A percentile compares a stretch with the other conserved stretches of the same genome.
phyloP scores from a whole-genome alignment of 495 filamentous ascomycete species.

The Jackrogersella multiformis region DNA sequence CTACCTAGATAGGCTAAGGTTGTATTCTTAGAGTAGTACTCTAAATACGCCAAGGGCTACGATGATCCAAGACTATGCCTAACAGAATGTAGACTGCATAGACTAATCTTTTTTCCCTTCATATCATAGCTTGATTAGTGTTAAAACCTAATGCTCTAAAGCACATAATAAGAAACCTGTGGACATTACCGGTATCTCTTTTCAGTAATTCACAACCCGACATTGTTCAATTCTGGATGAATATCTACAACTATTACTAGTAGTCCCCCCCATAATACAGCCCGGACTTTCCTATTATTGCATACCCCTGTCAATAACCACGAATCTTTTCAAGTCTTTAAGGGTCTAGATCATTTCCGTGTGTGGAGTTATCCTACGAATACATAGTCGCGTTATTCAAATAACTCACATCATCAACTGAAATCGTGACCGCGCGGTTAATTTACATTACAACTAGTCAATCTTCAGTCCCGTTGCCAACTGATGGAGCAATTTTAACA shows the following conservation, averaged over 20 bases:
- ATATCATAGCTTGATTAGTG: not conserved
- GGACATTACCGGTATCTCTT: not conserved
- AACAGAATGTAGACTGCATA: not conserved
- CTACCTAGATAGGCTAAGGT: constrained; percentile 15
- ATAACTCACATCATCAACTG: not conserved
- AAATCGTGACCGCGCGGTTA: not conserved
- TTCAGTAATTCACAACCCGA: not conserved
- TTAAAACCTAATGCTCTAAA: not conserved
- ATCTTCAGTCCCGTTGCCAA: too few relatives aligned
- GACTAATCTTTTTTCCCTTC: not conserved
- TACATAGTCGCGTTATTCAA: too few relatives aligned
- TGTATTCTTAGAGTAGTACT: not conserved
- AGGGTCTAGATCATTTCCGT: constrained; percentile 1
- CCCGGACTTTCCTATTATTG: not conserved
- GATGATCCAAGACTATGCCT: constrained; percentile 14
- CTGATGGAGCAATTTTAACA: too few relatives aligned
- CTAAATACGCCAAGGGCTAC: constrained; percentile 10
- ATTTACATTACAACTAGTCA: too few relatives aligned
- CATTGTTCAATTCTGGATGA: not conserved
- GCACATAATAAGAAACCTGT: not conserved
- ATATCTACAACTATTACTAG: too few relatives aligned
- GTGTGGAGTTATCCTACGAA: too few relatives aligned
- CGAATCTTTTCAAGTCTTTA: not conserved
- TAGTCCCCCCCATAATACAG: too few relatives aligned
- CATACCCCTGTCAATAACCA: not conserved